Evolutionary conservation across 352 stramenopile genomes (phyloP), one percentile per base, ranked within the genome.

Genomic region (Pilasporangium apinafurcum): DNA sequence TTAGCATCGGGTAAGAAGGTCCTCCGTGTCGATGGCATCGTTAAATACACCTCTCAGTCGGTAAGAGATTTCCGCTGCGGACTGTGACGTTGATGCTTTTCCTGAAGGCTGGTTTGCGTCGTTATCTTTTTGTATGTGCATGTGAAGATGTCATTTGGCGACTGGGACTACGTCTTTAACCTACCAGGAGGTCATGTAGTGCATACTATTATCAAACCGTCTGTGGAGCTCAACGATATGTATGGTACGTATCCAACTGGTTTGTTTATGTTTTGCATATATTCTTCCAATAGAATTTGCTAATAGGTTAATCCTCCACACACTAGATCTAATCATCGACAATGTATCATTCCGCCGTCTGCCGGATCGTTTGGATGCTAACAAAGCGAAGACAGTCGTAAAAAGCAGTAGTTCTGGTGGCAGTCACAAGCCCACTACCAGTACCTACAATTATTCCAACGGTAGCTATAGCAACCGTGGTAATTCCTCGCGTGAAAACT

Each of bases 101-200:
- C n/a, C 7, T 26, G 32, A n/a, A n/a, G n/a, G n/a, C n/a, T n/a
- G n/a, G n/a, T n/a, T n/a, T n/a, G n/a, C n/a, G 21, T 44, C 22
- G 28, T 27, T 44, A 1, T 40, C 32, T 36, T 35, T 51, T 45
- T 3, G 2, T 20, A n/a, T n/a, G n/a, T n/a, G n/a, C n/a, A n/a
- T 30, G 7, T 34, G 4, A 7, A 83, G 70, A 67, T 88, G 37
- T 84, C 72, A 20, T 88, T 88, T 51, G 76, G 76, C 8, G 79
- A 91, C 62, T 91, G 79, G 79, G 79, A 91, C 58, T 82, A 91
- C 44, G 77, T 88, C 16, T 89, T 91, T 51, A 91, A 88, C 47
- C 53, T 91, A 12, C 51, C 69, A n/a, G 79, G 79, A 14, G 78
- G 73, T 13, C 78, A 91, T 59, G 80, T 82, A 33, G 60, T 91